Base-by-base conservation (phyloP, 176 grass and related monocot genomes). In the Carex scoparia region DNA sequence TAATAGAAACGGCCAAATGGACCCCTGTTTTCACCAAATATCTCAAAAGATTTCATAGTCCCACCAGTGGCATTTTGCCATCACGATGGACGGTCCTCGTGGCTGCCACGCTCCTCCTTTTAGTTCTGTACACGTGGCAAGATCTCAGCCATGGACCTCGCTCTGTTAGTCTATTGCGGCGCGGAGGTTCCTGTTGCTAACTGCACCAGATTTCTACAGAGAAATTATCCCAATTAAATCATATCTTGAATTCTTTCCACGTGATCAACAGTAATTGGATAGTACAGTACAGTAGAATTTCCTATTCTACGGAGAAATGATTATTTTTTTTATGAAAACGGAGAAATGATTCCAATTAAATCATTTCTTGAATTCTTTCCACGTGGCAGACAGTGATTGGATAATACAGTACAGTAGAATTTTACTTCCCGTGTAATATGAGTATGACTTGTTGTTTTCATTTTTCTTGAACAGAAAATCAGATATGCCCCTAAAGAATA, bases 81-180 rank as follows among this genome's bases (percentile, higher is more conserved):
- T 81, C 72, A 40, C 31, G 57, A 81, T 63, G 28, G 57, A 81
- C 79, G 79, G 79, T 42, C 32, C 58, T 62, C 30, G 55, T 81
- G 79, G 23, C 53, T 64, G 56, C 79, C 57, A 81, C 79, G 79
- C 8, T 46, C 56, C 53, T 81, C 28, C 53, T 3, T 6, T 12
- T 11, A 10, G 0, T 18, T 40, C 27, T 2, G 4, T 64, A 35
- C 79, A 81, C 79, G 58, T 81, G 79, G 33, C 79, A 61, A 58
- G n/a, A 81, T 81, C 55, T 64, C 2, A 7, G 11, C 32, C 55
- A 28, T 81, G 58, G 76, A 79, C 14, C 76, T 37, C 14, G 27
- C 5, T 79, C 12, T 15, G 3, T 44, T 18, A 10, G 32, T 42
- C 28, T 18, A 60, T 48, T 38, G 23, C 76, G 32, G 56, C 32